A percentile compares a stretch with the other conserved stretches of the same genome.
Conservation (phyloP, 2,329 filamentous ascomycete species). For the Pezicula rhizophila region DNA sequence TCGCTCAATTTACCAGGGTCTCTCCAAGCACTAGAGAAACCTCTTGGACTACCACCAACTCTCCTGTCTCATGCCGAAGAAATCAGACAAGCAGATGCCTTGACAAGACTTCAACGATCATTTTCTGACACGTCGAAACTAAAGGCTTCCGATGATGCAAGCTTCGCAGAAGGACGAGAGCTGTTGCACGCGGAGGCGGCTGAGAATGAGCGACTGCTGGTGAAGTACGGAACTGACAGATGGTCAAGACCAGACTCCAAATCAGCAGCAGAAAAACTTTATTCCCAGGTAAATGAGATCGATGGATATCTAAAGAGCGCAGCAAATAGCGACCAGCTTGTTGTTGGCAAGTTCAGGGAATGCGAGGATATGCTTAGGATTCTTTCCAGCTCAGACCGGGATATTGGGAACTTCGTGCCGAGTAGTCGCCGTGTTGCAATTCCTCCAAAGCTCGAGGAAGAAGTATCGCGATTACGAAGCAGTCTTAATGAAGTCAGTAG, state of each 20-base stretch:
- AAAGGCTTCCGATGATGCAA: conserved; percentile 68
- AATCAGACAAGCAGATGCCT: conserved; percentile 81
- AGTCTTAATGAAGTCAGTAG: conserved; percentile 80
- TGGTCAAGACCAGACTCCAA: conserved; percentile 71
- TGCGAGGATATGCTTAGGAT: conserved; percentile 71
- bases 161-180: conserved; percentile 79
- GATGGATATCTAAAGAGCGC: conserved; percentile 78
- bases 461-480: conserved; percentile 69
- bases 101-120: conserved; percentile 69
- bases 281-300: conserved; percentile 53
- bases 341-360: conserved; percentile 67
- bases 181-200: conserved; percentile 73
- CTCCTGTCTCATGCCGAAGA: conserved; percentile 89
- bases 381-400: conserved; percentile 72
- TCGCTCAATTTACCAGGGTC: conserved; percentile 87
- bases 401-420: conserved; percentile 82
- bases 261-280: conserved; percentile 48
- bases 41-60: conserved; percentile 78
- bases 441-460: conserved; percentile 72
- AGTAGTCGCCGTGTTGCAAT: conserved; percentile 75
- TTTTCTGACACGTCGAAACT: conserved; percentile 88
- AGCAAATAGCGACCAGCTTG: conserved; percentile 56
- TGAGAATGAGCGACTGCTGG: conserved; percentile 71
- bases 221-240: conserved; percentile 78
- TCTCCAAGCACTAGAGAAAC: conserved; percentile 90